Percentiles rank a stretch among this genome's conserved stretches.
Evolutionary conservation across 177 flowering plant species (phyloP).

Genomic region (Vitis hybrid): DNA sequence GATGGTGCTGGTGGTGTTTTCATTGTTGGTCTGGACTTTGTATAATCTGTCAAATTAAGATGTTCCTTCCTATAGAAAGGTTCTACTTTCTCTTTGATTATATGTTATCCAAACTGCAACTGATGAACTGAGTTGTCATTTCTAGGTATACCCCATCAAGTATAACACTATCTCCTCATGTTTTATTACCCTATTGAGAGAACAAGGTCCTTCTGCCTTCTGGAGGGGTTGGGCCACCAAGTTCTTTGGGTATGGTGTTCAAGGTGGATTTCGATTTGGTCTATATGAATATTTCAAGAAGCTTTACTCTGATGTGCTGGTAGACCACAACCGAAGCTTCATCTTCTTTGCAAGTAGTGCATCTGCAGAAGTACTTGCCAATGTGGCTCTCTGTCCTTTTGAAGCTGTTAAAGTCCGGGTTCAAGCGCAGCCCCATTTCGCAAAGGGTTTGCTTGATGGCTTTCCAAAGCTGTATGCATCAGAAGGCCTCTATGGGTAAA

Average conservation of each 20-base stretch:
- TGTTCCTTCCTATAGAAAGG: too few species aligned
- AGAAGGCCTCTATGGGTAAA: constrained; percentile 78
- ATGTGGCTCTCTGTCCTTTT: constrained; percentile 87
- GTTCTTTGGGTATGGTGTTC: constrained; percentile 84
- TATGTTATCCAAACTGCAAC: background rate
- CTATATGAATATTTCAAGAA: constrained; percentile 89
- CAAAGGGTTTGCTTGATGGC: constrained; percentile 84
- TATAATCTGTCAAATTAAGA: background rate
- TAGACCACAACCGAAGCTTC: constrained; percentile 46
- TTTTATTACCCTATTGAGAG: constrained; percentile 58
- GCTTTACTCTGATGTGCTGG: constrained; percentile 56
- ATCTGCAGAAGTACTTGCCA: constrained; percentile 86
- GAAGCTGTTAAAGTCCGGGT: constrained; percentile 91
- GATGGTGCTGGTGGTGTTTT: background rate
- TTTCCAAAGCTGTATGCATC: constrained; percentile 73
- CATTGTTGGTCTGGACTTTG: background rate
- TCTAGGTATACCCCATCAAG: constrained; percentile 81
- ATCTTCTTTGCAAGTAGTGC: constrained; percentile 81
- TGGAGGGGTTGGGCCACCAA: constrained; percentile 95
- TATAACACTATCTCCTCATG: constrained; percentile 58
- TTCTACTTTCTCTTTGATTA: too few species aligned
- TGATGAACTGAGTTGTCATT: background rate
- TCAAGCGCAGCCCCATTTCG: constrained; percentile 72
- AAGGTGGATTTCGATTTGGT: constrained; percentile 90
- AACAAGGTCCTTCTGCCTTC: constrained; percentile 73